Conservation (phyloP, 176 grass and related monocot genomes). For the Ananas comosus region DNA sequence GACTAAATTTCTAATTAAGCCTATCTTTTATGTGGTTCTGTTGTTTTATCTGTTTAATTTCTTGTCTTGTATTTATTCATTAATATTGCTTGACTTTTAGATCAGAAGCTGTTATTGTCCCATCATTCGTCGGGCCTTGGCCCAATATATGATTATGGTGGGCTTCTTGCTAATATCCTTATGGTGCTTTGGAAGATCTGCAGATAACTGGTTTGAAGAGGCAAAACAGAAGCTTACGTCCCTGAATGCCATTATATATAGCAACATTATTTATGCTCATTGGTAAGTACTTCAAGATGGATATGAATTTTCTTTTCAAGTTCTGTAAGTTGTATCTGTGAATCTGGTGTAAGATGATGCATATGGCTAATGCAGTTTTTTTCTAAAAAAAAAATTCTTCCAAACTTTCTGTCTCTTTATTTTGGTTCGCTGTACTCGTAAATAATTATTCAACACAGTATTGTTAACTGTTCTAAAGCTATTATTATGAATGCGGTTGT, state of each 20-base stretch:
- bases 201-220: constrained; percentile 83
- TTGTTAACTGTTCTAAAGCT: too few relatives aligned
- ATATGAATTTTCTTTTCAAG: neutral
- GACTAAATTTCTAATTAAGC: too few relatives aligned
- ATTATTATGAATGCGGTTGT: too few relatives aligned
- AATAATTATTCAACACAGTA: too few relatives aligned
- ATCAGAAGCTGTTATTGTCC: neutral
- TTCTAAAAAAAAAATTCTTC: too few relatives aligned
- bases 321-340: neutral
- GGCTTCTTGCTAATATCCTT: constrained; percentile 32
- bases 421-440: too few relatives aligned
- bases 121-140: neutral
- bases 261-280: constrained; percentile 96
- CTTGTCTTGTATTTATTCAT: neutral
- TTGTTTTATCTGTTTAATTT: neutral
- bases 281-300: constrained; percentile 58
- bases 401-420: too few relatives aligned
- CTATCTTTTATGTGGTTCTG: neutral
- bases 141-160: neutral
- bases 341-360: too few relatives aligned
- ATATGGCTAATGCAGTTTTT: too few relatives aligned
- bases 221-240: constrained; percentile 46
- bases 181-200: constrained; percentile 62
- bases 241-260: constrained; percentile 83
- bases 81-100: neutral